A percentile compares a stretch with the other conserved stretches of the same genome.
Conservation (phyloP, 2,329 filamentous ascomycete species). For the Juglanconis oblonga region DNA sequence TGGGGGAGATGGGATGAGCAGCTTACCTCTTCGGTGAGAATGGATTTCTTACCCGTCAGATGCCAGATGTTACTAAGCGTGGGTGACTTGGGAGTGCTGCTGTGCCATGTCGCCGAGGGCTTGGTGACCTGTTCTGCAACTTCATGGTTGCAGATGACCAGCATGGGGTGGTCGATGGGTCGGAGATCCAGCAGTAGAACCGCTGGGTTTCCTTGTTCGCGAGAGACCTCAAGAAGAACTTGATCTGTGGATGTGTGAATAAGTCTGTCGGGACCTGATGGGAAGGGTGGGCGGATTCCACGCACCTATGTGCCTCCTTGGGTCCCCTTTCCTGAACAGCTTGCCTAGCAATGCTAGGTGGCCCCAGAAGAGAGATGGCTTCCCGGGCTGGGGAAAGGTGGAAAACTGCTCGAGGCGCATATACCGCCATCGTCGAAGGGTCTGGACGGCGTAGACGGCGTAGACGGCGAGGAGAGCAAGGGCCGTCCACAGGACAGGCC, state of each 20-base stretch:
- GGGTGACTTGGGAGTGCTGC: constrained; percentile 31
- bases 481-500: constrained; percentile 12
- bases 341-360: constrained; percentile 6
- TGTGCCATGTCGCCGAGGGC: constrained; percentile 29
- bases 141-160: constrained; percentile 30
- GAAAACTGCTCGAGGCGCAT: constrained; percentile 11
- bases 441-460: background rate
- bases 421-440: constrained; percentile 8
- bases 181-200: constrained; percentile 34
- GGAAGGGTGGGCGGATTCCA: background rate
- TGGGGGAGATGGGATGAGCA: background rate
- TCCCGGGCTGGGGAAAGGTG: constrained; percentile 5
- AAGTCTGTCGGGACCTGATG: no score
- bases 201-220: constrained; percentile 29
- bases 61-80: constrained; percentile 25
- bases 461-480: constrained; percentile 8
- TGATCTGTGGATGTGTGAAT: constrained; percentile 17
- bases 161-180: constrained; percentile 31
- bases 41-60: constrained; percentile 25
- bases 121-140: constrained; percentile 36
- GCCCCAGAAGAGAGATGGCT: constrained; percentile 12
- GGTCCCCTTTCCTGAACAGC: constrained; percentile 8
- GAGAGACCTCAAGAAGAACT: constrained; percentile 16
- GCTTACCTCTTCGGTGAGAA: constrained; percentile 20
- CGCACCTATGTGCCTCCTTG: constrained; percentile 5